A percentile compares a stretch with the other conserved stretches of the same genome.
Conservation (phyloP, 2,329 filamentous ascomycete genomes). For the Aspergillus hortae region DNA sequence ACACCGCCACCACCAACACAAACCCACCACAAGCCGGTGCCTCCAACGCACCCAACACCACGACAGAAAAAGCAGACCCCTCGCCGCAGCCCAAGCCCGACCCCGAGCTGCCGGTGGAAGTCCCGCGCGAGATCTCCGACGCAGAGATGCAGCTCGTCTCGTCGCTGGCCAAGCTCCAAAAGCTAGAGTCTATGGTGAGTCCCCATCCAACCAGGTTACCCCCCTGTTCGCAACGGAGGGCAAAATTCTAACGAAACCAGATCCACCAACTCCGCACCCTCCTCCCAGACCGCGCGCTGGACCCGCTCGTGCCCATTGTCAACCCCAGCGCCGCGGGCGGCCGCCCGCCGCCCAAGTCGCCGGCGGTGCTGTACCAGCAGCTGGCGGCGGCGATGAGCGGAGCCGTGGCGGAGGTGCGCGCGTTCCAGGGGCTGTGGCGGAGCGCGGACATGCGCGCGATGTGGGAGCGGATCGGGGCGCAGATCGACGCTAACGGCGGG, state of each 20-base stretch:
- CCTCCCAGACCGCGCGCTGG: slow-evolving; percentile 39
- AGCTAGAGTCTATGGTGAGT: slow-evolving; percentile 32
- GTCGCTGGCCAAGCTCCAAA: slow-evolving; percentile 39
- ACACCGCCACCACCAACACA: too few relatives aligned
- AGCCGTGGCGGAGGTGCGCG: slow-evolving; percentile 34
- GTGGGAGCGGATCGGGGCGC: slow-evolving; percentile 35
- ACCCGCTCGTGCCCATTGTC: slow-evolving; percentile 37
- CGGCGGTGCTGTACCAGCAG: slow-evolving; percentile 31
- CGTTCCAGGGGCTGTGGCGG: slow-evolving; percentile 40
- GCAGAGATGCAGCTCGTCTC: slow-evolving; percentile 38
- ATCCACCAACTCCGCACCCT: slow-evolving; percentile 42
- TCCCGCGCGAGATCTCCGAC: slow-evolving; percentile 18
- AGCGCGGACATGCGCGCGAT: slow-evolving; percentile 38
- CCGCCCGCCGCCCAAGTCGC: slow-evolving; percentile 28
- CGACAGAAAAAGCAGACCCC: background rate
- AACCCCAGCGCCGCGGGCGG: slow-evolving; percentile 23
- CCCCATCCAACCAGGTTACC: background rate
- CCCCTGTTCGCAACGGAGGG: slow-evolving; percentile 7
- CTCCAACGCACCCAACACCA: background rate
- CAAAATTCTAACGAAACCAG: slow-evolving; percentile 17
- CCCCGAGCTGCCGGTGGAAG: background rate
- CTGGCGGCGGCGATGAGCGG: slow-evolving; percentile 33
- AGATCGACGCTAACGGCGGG: slow-evolving; percentile 36
- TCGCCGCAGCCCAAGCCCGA: background rate
- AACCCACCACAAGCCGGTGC: too few relatives aligned